These are phyloP conservation scores for Aspergillus sclerotialis DNA, from an alignment of 2,329 filamentous ascomycete species.

Conservation along the genomic window DNA sequence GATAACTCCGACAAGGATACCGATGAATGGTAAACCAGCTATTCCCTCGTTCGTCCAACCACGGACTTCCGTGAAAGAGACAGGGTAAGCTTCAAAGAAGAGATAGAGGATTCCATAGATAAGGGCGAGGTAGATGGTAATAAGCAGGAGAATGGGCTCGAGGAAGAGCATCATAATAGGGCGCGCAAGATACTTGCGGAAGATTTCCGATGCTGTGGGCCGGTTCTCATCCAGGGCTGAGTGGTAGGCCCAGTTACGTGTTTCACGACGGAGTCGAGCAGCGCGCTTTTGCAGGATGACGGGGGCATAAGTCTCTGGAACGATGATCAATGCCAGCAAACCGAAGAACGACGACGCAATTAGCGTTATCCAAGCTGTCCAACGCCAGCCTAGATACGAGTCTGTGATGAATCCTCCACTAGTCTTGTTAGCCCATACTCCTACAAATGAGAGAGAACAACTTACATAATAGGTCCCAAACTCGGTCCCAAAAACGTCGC, in stretches of 20 bases:
- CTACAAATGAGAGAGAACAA: background rate
- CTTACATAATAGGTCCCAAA: constrained; percentile 19
- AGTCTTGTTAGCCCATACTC: background rate
- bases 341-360: constrained; percentile 42
- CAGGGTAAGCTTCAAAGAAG: constrained; percentile 36
- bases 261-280: constrained; percentile 40
- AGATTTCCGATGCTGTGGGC: constrained; percentile 31
- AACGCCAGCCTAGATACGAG: constrained; percentile 48
- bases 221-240: constrained; percentile 38
- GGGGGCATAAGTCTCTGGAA: constrained; percentile 46
- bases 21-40: constrained; percentile 32
- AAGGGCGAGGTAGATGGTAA: constrained; percentile 39
- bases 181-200: constrained; percentile 39
- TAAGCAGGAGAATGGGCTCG: constrained; percentile 43
- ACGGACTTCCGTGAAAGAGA: constrained; percentile 31
- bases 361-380: constrained; percentile 50
- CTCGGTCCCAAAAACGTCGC: constrained; percentile 45
- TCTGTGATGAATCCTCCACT: constrained; percentile 45
- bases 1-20: constrained; percentile 27
- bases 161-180: constrained; percentile 41
- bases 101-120: constrained; percentile 33
- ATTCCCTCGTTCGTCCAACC: constrained; percentile 31
- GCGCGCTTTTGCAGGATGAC: constrained; percentile 45
- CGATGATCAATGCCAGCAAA: constrained; percentile 36
- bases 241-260: constrained; percentile 40